A percentile compares a stretch with the other conserved stretches of the same genome.
These are phyloP conservation scores for Chenopodium album DNA, from an alignment of 148 eudicot genomes.

Conservation along the genomic window DNA sequence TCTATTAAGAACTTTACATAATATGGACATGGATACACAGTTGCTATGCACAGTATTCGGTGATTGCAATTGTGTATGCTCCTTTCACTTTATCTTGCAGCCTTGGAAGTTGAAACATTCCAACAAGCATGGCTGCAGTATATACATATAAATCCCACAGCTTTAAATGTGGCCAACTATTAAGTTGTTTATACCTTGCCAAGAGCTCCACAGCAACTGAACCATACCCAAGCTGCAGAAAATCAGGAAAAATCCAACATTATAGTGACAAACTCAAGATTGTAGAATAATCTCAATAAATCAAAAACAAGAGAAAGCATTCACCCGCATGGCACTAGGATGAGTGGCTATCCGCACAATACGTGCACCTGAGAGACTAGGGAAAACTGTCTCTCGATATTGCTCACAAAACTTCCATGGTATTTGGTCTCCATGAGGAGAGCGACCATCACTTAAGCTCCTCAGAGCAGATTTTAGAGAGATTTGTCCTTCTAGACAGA, in stretches of 20 bases:
- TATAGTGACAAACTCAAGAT: background rate
- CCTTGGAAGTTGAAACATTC: background rate
- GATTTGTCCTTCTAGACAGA: constrained; percentile 88
- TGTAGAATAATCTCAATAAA: background rate
- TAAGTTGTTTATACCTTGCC: constrained; percentile 49
- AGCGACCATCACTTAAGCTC: constrained; percentile 70
- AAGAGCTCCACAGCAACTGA: constrained; percentile 79
- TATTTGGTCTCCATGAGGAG: constrained; percentile 92
- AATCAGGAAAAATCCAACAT: background rate
- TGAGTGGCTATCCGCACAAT: constrained; percentile 97
- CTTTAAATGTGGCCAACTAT: background rate
- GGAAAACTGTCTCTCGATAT: constrained; percentile 69
- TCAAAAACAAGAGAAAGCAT: background rate
- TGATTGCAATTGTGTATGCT: background rate
- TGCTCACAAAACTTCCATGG: constrained; percentile 96
- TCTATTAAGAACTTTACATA: background rate
- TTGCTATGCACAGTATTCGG: background rate
- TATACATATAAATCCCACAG: background rate
- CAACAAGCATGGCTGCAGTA: background rate
- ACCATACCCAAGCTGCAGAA: constrained; percentile 91
- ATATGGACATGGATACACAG: background rate
- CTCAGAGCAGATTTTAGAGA: constrained; percentile 72
- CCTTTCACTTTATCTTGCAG: background rate
- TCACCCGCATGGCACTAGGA: constrained; percentile 97
- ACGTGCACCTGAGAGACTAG: constrained; percentile 92